A percentile compares a stretch with the other conserved stretches of the same genome.
Evolutionary conservation across 345 rosid species (phyloP).

Genomic region (Melaleuca alternifolia): DNA sequence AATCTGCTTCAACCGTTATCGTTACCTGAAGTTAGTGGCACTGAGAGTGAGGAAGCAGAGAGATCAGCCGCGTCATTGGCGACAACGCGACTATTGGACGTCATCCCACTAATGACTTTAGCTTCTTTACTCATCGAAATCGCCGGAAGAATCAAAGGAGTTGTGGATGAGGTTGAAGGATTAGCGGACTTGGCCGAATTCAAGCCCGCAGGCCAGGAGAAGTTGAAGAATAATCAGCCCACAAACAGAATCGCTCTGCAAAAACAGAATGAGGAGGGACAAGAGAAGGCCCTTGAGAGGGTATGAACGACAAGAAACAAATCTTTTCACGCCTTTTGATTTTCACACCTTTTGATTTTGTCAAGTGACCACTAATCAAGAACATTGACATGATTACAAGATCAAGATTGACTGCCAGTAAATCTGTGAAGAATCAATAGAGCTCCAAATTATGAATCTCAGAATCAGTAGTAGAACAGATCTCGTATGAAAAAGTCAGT

Average conservation of each 20-base stretch:
- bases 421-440: background rate
- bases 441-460: background rate
- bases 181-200: conserved; percentile 43
- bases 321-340: background rate
- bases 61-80: background rate
- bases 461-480: background rate
- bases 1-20: background rate
- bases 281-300: background rate
- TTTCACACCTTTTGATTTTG: background rate
- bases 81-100: conserved; percentile 18
- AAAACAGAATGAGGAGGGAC: conserved; percentile 1
- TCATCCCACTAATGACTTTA: conserved; percentile 47
- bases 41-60: conserved; percentile 2
- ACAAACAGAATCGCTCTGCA: background rate
- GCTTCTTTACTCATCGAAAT: conserved; percentile 48
- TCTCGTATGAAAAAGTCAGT: background rate
- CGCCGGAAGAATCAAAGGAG: conserved; percentile 37
- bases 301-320: background rate
- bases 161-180: conserved; percentile 35
- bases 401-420: background rate
- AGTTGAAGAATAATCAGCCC: background rate
- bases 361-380: background rate
- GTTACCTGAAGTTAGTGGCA: background rate
- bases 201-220: conserved; percentile 20
- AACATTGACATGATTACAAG: background rate